phyloP scores from a whole-genome alignment of 208 protist genomes.

The Leishmania turanica region DNA sequence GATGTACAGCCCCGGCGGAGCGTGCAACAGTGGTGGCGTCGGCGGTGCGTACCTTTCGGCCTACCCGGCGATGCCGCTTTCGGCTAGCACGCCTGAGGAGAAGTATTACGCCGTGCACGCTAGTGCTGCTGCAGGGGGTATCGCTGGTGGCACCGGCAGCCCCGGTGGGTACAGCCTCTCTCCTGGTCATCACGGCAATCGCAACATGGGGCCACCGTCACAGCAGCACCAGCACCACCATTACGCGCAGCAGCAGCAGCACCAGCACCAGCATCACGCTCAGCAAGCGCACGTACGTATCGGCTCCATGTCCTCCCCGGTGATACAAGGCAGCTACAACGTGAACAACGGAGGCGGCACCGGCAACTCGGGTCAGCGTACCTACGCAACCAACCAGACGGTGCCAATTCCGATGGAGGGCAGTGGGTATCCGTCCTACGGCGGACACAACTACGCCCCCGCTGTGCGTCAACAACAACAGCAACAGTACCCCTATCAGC shows the following conservation, averaged over 20 bases:
- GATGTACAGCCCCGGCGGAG: background rate
- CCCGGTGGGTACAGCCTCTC: background rate
- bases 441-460: background rate
- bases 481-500: conserved; percentile 16
- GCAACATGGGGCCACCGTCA: background rate
- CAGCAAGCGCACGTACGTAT: conserved; percentile 16
- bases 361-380: background rate
- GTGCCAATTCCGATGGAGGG: conserved; percentile 3
- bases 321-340: background rate
- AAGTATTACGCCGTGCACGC: conserved; percentile 20
- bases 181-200: conserved; percentile 8
- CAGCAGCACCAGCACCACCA: conserved; percentile 9
- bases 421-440: background rate
- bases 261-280: conserved; percentile 2
- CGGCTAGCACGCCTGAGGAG: conserved; percentile 8
- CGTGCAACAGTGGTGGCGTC: background rate
- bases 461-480: conserved; percentile 13
- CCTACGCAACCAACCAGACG: conserved; percentile 2
- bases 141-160: conserved; percentile 1
- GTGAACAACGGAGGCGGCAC: background rate
- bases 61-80: background rate
- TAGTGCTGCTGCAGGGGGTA: background rate
- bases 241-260: conserved; percentile 10
- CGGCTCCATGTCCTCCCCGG: background rate
- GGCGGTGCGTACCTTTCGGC: conserved; percentile 8